These are phyloP conservation scores for Tulasnella sp. DNA, from an alignment of 768 basidiomycete genomes.

Conservation along the genomic window DNA sequence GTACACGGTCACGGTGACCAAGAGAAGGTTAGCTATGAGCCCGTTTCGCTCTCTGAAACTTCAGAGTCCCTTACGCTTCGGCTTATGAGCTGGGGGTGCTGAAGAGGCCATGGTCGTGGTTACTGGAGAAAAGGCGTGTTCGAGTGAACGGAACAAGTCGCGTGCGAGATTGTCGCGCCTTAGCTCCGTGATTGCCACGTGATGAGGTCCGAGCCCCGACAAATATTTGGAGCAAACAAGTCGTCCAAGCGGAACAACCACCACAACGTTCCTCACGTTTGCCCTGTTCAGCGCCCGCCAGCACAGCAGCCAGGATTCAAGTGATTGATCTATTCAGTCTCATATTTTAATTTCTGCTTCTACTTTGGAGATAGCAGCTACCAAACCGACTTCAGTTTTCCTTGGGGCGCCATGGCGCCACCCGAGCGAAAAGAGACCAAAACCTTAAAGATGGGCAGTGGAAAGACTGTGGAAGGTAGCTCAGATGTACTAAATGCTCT, in stretches of 20 bases:
- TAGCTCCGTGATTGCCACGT: neutral
- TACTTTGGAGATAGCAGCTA: neutral
- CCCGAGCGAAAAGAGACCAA: neutral
- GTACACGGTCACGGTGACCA: neutral
- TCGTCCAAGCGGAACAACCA: neutral
- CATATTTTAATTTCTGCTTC: too few species aligned
- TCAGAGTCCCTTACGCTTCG: neutral
- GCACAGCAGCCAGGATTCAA: neutral
- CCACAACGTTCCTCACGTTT: neutral
- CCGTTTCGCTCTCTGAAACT: neutral
- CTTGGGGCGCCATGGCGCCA: neutral
- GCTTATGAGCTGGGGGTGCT: slow-evolving; percentile 1
- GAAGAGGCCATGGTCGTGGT: slow-evolving; percentile 1
- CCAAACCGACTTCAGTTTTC: neutral
- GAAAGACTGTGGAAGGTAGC: slow-evolving; percentile 8
- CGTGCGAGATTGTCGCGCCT: neutral
- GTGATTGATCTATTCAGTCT: neutral
- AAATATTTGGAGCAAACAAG: neutral
- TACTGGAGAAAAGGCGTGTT: neutral
- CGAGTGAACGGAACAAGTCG: neutral
- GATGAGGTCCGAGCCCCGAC: neutral
- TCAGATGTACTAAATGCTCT: neutral
- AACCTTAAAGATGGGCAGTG: neutral
- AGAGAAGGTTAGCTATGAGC: neutral
- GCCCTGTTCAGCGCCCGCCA: neutral